Conservation (phyloP, 2,329 filamentous ascomycete genomes). For the Colletotrichum aenigma region DNA sequence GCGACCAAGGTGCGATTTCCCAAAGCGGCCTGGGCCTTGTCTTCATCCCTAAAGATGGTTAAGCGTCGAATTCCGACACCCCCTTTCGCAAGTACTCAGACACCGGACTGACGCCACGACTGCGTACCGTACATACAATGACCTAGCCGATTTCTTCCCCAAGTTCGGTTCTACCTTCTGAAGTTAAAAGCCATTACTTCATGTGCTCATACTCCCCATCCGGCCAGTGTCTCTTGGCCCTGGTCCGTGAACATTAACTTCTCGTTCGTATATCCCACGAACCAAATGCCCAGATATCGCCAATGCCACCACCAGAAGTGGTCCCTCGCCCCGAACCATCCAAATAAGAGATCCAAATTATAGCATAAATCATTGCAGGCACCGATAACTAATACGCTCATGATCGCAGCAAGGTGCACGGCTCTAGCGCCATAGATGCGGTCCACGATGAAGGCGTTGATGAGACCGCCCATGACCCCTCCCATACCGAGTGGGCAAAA, state of each 20-base stretch:
- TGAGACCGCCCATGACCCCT: neutral
- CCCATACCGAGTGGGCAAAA: neutral
- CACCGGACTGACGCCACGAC: neutral
- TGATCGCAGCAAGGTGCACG: neutral
- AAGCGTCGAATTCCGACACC: neutral
- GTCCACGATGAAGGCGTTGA: neutral
- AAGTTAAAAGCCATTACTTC: neutral
- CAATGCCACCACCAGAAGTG: neutral
- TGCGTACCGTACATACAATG: neutral
- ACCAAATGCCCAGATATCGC: neutral
- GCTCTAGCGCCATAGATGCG: neutral
- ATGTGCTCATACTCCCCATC: neutral
- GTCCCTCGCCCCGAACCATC: neutral
- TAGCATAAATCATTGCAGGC: neutral
- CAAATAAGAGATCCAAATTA: neutral
- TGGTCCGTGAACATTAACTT: neutral
- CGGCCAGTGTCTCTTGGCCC: neutral
- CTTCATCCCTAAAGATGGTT: neutral
- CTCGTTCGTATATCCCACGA: neutral
- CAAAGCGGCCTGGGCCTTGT: neutral
- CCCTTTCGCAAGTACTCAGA: neutral
- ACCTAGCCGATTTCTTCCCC: neutral
- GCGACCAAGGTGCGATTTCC: neutral
- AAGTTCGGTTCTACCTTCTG: neutral
- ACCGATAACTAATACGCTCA: neutral